Base-by-base conservation (phyloP, 75 land plant genomes). In the Cryptomeria japonica region DNA sequence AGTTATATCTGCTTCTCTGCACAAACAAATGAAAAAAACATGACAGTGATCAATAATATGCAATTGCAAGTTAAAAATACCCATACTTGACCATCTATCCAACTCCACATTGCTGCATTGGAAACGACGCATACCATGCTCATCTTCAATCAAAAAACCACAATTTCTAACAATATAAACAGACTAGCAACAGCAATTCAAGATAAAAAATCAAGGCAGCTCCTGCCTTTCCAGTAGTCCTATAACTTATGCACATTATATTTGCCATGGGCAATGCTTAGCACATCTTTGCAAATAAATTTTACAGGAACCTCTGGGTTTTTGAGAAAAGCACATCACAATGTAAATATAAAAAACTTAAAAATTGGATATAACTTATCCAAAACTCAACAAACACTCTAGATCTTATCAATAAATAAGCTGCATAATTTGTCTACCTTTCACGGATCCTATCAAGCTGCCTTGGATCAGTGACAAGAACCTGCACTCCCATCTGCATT, bases 401-500 rank as follows among this genome's bases (percentile, higher is more conserved):
- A 37, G 16, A 18, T 1, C n/a, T 79, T 5, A 79, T 79, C 82
- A 79, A 79, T 7, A 37, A 36, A 39, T 79, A 18, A 39, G 37
- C 41, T 15, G 19, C 37, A 32, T 37, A 37, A 5, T 32, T 79
- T 83, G 86, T 91, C 13, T 86, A 98, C 99, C 99, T 94, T 86
- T 97, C 93, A 87, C 97, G 97, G 89, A 98, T 98, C 85, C 95
- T 98, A 75, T 98, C 99, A 82, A 98, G 95, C 90, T 98, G 97
- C 83, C 97, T 93, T 41, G 99, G 99, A 87, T 98, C 96, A 87
- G 91, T 91, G 11, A 98, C 99, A 47, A 98, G 88, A 58, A 98
- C 99, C 85, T 98, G 99, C 22, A 98, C 96, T 16, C 99, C 99
- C 96, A 98, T 91, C 86, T 98, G 99, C 99, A 98, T 95, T 86